These are phyloP conservation scores for Colletotrichum agaves DNA, from an alignment of 2,329 filamentous ascomycete species.

Conservation along the genomic window DNA sequence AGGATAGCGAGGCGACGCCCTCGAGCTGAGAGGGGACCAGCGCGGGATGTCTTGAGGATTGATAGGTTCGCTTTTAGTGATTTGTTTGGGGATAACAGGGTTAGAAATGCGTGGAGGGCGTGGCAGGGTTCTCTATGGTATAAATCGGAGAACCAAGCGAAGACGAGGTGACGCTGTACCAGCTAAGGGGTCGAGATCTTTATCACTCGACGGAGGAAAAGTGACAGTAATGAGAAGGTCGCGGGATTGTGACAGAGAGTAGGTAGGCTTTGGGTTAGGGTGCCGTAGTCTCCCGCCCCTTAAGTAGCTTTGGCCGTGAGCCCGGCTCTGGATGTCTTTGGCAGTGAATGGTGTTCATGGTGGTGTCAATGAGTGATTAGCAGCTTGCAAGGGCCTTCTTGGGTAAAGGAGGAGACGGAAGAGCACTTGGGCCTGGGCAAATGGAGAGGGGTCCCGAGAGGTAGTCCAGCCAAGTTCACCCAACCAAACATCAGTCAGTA, in stretches of 20 bases:
- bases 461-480: conserved; percentile 37
- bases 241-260: conserved; percentile 10
- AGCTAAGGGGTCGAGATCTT: conserved; percentile 1
- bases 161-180: conserved; percentile 3
- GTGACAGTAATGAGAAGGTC: conserved; percentile 8
- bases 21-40: conserved; percentile 27
- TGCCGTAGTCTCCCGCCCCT: conserved; percentile 26
- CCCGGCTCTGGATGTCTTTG: conserved; percentile 10
- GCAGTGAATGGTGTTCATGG: conserved; percentile 29
- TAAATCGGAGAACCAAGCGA: conserved; percentile 29
- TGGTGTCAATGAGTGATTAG: conserved; percentile 38
- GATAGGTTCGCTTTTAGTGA: conserved; percentile 33
- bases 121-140: conserved; percentile 40
- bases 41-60: conserved; percentile 36
- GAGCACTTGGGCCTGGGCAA: conserved; percentile 25
- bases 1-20: conserved; percentile 22
- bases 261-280: conserved; percentile 14
- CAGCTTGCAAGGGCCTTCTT: conserved; percentile 31
- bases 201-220: conserved; percentile 19
- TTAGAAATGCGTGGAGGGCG: conserved; percentile 3
- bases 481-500: conserved; percentile 53
- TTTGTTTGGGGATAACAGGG: conserved; percentile 21
- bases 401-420: conserved; percentile 35
- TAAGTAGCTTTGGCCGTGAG: conserved; percentile 33
- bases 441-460: conserved; percentile 20